phyloP scores from a whole-genome alignment of 495 filamentous ascomycete genomes.

The Bacidia rubella region DNA sequence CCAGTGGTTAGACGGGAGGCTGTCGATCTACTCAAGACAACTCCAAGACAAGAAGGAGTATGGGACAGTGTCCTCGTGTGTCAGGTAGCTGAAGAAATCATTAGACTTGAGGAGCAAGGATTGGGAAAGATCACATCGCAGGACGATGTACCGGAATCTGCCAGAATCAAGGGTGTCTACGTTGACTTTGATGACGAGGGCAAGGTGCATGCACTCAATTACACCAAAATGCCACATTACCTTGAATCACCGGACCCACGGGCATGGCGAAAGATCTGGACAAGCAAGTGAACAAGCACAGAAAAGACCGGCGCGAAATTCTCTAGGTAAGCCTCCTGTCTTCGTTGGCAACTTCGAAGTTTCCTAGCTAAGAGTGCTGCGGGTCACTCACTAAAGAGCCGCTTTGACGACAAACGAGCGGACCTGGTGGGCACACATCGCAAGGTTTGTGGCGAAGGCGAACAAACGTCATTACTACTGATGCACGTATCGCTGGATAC shows the following conservation, averaged over 20 bases:
- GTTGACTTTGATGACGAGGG: slow-evolving; percentile 13
- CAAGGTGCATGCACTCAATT: slow-evolving; percentile 1
- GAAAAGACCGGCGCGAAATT: no score
- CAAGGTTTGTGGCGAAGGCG: no score
- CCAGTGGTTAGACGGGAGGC: slow-evolving; percentile 39
- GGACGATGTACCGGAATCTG: slow-evolving; percentile 15
- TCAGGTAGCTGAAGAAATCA: slow-evolving; percentile 38
- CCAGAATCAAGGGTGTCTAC: slow-evolving; percentile 9
- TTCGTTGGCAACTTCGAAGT: no score
- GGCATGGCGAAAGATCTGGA: neutral
- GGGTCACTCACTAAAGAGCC: no score
- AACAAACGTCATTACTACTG: no score
- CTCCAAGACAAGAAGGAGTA: slow-evolving; percentile 46
- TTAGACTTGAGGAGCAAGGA: slow-evolving; percentile 42
- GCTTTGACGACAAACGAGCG: no score
- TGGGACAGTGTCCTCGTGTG: slow-evolving; percentile 48
- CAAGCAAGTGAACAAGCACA: no score
- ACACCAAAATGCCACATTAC: neutral
- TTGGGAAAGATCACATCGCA: slow-evolving; percentile 18
- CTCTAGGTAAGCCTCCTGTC: no score
- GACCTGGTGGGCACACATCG: no score
- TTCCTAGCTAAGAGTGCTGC: no score
- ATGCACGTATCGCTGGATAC: no score
- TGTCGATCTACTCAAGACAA: slow-evolving; percentile 37
- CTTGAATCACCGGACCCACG: neutral